Percentiles rank a stretch among this genome's conserved stretches.
phyloP scores from a whole-genome alignment of 345 rosid genomes.

The Physaria fendleri region DNA sequence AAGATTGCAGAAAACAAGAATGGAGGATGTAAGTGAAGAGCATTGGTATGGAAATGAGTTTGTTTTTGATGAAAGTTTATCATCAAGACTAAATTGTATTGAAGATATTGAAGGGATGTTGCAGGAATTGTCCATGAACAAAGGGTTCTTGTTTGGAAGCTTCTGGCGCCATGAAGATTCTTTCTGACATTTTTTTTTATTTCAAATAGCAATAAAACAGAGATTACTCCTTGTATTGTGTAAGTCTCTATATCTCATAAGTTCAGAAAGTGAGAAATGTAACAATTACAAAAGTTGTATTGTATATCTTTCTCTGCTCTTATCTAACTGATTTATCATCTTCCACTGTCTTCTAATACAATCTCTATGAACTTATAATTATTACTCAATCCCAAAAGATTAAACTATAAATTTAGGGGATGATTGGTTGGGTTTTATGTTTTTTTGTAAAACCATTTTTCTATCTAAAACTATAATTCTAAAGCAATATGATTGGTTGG shows the following conservation, averaged over 20 bases:
- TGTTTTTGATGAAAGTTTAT: conserved; percentile 2
- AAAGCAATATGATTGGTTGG: too few species aligned
- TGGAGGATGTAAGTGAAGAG: conserved; percentile 16
- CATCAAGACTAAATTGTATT: conserved; percentile 27
- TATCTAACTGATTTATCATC: conserved; percentile 8
- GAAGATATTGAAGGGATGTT: conserved; percentile 54
- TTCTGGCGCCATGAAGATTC: conserved; percentile 55
- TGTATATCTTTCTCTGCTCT: background rate
- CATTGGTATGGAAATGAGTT: background rate
- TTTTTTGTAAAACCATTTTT: too few species aligned
- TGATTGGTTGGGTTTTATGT: too few species aligned
- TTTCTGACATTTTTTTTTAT: background rate
- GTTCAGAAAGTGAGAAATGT: background rate
- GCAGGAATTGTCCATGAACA: conserved; percentile 45
- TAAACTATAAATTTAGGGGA: too few species aligned
- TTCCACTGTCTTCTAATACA: background rate
- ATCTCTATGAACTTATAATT: too few species aligned
- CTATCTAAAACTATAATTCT: too few species aligned
- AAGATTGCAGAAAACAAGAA: conserved; percentile 6
- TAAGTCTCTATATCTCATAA: background rate
- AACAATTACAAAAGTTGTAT: background rate
- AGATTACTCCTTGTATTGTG: background rate
- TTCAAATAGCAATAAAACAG: background rate
- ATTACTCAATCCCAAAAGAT: too few species aligned
- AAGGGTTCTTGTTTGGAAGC: conserved; percentile 79